Conservation (phyloP, 306 rosid genomes). For the Quercus wislizeni region DNA sequence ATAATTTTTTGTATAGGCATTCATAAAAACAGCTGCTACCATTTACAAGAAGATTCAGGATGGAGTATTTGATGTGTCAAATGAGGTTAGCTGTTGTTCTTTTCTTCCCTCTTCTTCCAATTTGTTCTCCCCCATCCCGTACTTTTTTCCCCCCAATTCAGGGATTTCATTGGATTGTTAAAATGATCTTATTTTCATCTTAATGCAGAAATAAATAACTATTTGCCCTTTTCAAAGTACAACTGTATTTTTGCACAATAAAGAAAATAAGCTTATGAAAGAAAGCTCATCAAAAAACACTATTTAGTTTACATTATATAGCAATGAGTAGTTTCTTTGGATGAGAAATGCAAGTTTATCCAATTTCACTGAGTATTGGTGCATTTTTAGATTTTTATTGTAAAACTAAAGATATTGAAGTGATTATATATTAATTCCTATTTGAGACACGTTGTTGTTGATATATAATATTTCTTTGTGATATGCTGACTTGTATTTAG, state of each 20-base stretch:
- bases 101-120: not conserved
- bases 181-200: not conserved
- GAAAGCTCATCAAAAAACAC: too few species aligned
- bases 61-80: constrained; percentile 96
- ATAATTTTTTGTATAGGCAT: constrained; percentile 53
- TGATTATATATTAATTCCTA: not conserved
- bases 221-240: too few species aligned
- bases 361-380: not conserved
- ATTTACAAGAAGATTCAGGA: constrained; percentile 92
- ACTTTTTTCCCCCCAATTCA: not conserved
- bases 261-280: too few species aligned
- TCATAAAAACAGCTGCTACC: constrained; percentile 93
- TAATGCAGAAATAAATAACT: not conserved
- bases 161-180: not conserved
- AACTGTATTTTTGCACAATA: too few species aligned
- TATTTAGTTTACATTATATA: not conserved
- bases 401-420: not conserved
- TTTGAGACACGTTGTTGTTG: not conserved
- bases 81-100: constrained; percentile 61
- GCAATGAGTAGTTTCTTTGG: not conserved
- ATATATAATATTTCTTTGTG: not conserved
- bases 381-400: not conserved
- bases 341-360: not conserved
- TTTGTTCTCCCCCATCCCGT: not conserved
- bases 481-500: not conserved